phyloP scores from a whole-genome alignment of 2,329 filamentous ascomycete genomes.

The Lecanicillium sp. region DNA sequence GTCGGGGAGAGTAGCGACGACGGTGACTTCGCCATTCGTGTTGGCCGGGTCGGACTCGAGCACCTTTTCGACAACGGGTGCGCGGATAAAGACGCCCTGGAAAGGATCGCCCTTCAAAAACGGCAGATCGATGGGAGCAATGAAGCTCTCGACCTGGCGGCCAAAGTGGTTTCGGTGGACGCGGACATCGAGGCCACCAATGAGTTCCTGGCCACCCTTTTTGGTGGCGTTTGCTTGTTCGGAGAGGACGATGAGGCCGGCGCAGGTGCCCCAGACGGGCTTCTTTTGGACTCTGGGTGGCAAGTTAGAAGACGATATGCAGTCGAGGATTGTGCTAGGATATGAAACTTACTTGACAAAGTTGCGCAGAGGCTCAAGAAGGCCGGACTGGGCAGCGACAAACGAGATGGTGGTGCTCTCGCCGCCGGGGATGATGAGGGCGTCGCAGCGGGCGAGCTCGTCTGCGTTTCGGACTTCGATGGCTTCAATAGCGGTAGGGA shows the following conservation, averaged over 20 bases:
- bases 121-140: slow-evolving; percentile 62
- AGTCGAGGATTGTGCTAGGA: slow-evolving; percentile 3
- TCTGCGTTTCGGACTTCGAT: slow-evolving; percentile 70
- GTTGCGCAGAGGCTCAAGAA: slow-evolving; percentile 75
- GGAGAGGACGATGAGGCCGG: slow-evolving; percentile 83
- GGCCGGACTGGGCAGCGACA: slow-evolving; percentile 69
- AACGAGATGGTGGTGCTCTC: slow-evolving; percentile 92
- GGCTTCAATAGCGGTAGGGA: slow-evolving; percentile 45
- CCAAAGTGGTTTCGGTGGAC: slow-evolving; percentile 96
- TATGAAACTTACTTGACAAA: slow-evolving; percentile 71
- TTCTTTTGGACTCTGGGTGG: slow-evolving; percentile 60
- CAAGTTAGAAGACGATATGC: not conserved
- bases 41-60: slow-evolving; percentile 33
- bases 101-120: slow-evolving; percentile 56
- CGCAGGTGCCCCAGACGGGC: slow-evolving; percentile 93
- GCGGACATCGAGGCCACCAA: slow-evolving; percentile 82
- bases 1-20: slow-evolving; percentile 42
- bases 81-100: slow-evolving; percentile 84
- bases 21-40: slow-evolving; percentile 31
- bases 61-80: slow-evolving; percentile 83
- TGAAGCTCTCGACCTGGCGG: slow-evolving; percentile 85
- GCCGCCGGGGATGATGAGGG: slow-evolving; percentile 82
- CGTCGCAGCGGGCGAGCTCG: slow-evolving; percentile 68
- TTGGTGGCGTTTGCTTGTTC: slow-evolving; percentile 85
- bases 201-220: slow-evolving; percentile 82